phyloP scores from a whole-genome alignment of 257 asterid genomes.

The Cynanchum wilfordii region DNA sequence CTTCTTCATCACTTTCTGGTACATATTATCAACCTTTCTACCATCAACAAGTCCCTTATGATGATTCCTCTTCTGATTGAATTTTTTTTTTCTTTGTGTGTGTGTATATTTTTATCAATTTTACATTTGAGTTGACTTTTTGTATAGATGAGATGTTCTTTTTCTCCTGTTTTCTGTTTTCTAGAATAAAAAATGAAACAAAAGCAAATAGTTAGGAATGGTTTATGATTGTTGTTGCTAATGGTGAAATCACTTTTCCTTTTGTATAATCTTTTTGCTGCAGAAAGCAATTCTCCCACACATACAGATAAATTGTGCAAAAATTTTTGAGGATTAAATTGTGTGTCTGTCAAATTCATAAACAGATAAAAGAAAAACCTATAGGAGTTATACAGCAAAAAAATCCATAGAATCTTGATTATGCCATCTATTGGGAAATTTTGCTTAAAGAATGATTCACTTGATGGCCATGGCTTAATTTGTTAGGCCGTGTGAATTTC shows the following conservation, averaged over 20 bases:
- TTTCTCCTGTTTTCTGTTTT: background rate
- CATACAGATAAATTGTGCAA: no score
- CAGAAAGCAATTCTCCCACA: no score
- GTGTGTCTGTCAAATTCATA: background rate
- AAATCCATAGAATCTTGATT: background rate
- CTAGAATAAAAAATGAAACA: background rate
- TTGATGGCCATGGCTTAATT: constrained; percentile 78
- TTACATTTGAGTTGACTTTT: background rate
- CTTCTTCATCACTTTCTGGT: background rate
- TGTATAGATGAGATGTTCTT: background rate
- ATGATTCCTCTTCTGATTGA: constrained; percentile 16
- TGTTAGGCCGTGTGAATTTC: constrained; percentile 85
- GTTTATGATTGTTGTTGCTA: background rate
- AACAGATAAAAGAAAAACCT: background rate
- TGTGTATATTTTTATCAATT: background rate
- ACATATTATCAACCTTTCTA: background rate
- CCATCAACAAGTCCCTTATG: background rate
- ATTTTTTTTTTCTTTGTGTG: background rate
- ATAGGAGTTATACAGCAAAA: background rate
- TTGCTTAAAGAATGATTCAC: constrained; percentile 15
- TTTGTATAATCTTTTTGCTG: background rate
- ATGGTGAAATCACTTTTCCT: background rate
- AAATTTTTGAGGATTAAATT: background rate
- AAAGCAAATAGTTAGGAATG: background rate
- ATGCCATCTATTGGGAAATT: background rate